A percentile compares a stretch with the other conserved stretches of the same genome.
phyloP scores from a whole-genome alignment of 495 filamentous ascomycete species.

The Pyronema domesticum region DNA sequence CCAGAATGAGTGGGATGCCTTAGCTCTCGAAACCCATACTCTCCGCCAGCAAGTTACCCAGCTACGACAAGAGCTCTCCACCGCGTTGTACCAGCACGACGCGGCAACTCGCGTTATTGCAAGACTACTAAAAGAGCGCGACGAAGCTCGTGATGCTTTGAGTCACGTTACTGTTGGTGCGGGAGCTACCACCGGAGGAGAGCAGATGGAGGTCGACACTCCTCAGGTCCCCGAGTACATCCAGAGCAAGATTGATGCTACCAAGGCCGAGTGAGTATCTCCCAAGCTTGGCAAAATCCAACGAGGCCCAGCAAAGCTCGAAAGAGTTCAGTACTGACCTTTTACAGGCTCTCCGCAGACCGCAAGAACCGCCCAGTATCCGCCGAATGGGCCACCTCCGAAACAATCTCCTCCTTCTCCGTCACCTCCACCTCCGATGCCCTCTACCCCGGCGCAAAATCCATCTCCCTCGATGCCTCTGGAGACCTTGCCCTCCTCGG shows the following conservation, averaged over 20 bases:
- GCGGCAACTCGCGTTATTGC: slow-evolving; percentile 87
- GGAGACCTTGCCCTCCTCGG: slow-evolving; percentile 62
- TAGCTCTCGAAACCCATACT: slow-evolving; percentile 77
- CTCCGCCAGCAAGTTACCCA: slow-evolving; percentile 73
- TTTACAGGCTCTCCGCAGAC: slow-evolving; percentile 53
- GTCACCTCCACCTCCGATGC: slow-evolving; percentile 40
- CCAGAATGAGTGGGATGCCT: slow-evolving; percentile 94
- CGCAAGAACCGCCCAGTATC: slow-evolving; percentile 78
- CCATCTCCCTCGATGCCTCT: slow-evolving; percentile 45
- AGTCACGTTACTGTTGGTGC: slow-evolving; percentile 60
- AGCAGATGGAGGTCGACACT: slow-evolving; percentile 81
- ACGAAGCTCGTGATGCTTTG: slow-evolving; percentile 85
- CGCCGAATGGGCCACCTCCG: slow-evolving; percentile 62
- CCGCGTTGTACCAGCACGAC: slow-evolving; percentile 89
- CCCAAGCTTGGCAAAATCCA: background rate
- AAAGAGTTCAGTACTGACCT: slow-evolving; percentile 3
- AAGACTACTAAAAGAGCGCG: slow-evolving; percentile 67
- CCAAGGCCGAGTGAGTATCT: slow-evolving; percentile 30
- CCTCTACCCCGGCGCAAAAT: slow-evolving; percentile 44
- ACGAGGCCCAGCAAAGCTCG: background rate
- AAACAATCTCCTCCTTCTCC: slow-evolving; percentile 51
- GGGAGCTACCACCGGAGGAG: slow-evolving; percentile 38
- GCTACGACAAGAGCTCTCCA: slow-evolving; percentile 80
- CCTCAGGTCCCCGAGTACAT: slow-evolving; percentile 51
- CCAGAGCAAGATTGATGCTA: slow-evolving; percentile 38